These are phyloP conservation scores for Colletotrichum endophyticum DNA, from an alignment of 2,329 filamentous ascomycete genomes.

Conservation along the genomic window DNA sequence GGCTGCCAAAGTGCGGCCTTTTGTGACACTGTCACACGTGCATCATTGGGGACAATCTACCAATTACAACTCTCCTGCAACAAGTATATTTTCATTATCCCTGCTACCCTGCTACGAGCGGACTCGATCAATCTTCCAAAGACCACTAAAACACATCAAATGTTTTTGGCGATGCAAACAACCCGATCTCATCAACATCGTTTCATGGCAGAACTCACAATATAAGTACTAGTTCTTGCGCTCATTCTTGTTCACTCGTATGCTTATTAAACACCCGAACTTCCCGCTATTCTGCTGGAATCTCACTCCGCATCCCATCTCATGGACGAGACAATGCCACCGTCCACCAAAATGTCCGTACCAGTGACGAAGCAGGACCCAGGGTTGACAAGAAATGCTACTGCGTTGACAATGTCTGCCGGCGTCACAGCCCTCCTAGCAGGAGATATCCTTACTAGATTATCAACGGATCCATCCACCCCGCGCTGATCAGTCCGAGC, in stretches of 20 bases:
- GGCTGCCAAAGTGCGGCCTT: background rate
- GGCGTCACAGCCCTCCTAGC: background rate
- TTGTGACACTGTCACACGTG: background rate
- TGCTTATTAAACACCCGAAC: accelerated
- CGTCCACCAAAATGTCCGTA: background rate
- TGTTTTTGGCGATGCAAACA: accelerated
- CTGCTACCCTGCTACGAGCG: accelerated
- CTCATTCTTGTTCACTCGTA: accelerated
- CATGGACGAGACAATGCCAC: background rate
- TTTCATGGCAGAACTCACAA: background rate
- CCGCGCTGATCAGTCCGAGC: background rate
- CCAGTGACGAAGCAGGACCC: background rate
- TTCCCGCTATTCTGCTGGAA: too few species aligned
- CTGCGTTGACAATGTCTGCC: background rate
- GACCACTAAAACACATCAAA: background rate
- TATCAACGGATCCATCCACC: background rate
- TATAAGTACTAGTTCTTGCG: accelerated
- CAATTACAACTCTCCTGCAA: background rate
- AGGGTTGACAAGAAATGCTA: background rate
- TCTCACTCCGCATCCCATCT: background rate
- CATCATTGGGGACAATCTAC: background rate
- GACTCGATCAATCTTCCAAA: background rate
- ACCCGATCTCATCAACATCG: background rate
- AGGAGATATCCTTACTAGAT: background rate
- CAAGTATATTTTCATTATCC: accelerated